Evolutionary conservation across 768 basidiomycete species (phyloP).

Genomic region (Cyclocybe cylindracea): DNA sequence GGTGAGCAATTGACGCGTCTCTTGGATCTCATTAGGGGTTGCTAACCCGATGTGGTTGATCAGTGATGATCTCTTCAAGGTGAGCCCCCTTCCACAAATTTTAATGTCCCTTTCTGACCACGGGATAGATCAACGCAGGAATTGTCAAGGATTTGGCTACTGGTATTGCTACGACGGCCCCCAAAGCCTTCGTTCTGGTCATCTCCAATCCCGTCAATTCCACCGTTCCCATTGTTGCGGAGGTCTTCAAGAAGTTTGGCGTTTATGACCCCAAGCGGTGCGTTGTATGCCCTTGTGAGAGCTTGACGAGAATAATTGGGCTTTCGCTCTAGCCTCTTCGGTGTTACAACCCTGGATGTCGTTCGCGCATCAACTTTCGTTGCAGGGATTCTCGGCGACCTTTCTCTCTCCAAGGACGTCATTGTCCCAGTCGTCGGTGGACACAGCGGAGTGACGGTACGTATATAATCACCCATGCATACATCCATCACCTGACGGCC

Average conservation of each 20-base stretch:
- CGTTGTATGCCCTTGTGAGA: slow-evolving; percentile 11
- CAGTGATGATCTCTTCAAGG: slow-evolving; percentile 97
- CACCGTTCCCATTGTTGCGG: slow-evolving; percentile 94
- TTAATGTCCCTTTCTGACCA: neutral
- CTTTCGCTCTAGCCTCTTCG: slow-evolving; percentile 69
- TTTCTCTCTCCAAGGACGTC: slow-evolving; percentile 59
- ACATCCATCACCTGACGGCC: neutral
- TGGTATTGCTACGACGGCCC: slow-evolving; percentile 79
- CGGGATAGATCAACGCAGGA: slow-evolving; percentile 87
- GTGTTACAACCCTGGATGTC: slow-evolving; percentile 97
- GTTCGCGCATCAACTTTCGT: slow-evolving; percentile 98
- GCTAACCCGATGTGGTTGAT: slow-evolving; percentile 5
- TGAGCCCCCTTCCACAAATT: slow-evolving; percentile 27
- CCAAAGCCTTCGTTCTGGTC: slow-evolving; percentile 92
- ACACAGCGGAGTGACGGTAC: slow-evolving; percentile 88
- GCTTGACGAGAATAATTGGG: neutral
- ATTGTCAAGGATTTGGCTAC: slow-evolving; percentile 93
- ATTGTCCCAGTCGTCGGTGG: slow-evolving; percentile 92
- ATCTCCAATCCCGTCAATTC: slow-evolving; percentile 99
- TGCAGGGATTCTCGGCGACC: slow-evolving; percentile 71
- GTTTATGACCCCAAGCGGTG: slow-evolving; percentile 93
- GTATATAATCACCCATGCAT: slow-evolving; percentile 17
- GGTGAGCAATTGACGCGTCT: slow-evolving; percentile 32
- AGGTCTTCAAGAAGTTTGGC: slow-evolving; percentile 91
- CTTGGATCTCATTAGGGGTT: slow-evolving; percentile 14